Conservation (phyloP, 441 rosid genomes). For the Bruguiera hainesii region DNA sequence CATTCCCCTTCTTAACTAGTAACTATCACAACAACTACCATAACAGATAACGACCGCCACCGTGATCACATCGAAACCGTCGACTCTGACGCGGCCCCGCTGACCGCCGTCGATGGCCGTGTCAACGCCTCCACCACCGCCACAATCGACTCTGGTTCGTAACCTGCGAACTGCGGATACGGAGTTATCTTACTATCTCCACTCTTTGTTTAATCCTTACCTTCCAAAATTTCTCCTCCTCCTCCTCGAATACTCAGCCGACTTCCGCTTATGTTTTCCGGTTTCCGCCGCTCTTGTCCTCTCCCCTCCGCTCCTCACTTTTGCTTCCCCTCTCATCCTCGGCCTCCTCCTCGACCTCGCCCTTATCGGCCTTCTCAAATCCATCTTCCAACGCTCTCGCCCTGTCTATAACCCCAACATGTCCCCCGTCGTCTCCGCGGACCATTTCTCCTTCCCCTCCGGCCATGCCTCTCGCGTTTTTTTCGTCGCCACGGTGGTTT, state of each 20-base stretch:
- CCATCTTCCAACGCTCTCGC: conserved; percentile 73
- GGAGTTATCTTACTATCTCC: conserved; percentile 44
- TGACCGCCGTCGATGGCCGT: conserved; percentile 12
- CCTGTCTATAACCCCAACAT: conserved; percentile 76
- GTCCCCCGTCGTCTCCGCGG: conserved; percentile 65
- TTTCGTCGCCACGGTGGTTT: conserved; percentile 56
- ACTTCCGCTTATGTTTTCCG: conserved; percentile 80
- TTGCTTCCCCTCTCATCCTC: conserved; percentile 52
- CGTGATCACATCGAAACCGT: background rate
- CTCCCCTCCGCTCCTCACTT: conserved; percentile 41
- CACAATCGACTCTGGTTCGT: conserved; percentile 21
- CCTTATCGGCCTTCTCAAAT: conserved; percentile 62
- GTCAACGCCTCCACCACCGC: conserved; percentile 21
- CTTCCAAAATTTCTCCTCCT: conserved; percentile 52
- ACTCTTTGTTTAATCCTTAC: conserved; percentile 39
- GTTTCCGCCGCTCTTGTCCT: conserved; percentile 55
- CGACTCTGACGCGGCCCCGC: background rate
- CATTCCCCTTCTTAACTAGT: too few relatives aligned
- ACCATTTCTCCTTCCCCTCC: conserved; percentile 83
- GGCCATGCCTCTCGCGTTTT: conserved; percentile 89
- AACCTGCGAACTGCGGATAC: conserved; percentile 37
- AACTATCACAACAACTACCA: too few relatives aligned
- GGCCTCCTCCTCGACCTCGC: conserved; percentile 85
- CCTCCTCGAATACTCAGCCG: conserved; percentile 72
- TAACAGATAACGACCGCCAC: too few relatives aligned